Base-by-base conservation (phyloP, 306 rosid genomes). In the Trifolium repens region DNA sequence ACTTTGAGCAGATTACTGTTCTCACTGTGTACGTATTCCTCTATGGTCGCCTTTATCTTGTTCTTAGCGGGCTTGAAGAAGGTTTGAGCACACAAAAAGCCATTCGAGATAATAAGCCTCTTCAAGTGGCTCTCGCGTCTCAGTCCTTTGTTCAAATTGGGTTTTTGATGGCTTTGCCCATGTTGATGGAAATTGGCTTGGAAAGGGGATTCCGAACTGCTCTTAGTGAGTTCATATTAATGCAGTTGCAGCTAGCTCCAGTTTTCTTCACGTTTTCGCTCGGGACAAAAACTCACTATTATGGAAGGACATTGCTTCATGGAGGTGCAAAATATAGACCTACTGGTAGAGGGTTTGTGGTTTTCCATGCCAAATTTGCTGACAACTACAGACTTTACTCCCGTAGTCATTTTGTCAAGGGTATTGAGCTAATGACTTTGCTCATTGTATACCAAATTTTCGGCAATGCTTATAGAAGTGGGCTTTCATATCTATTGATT, bases 131-230 rank as follows among this genome's bases (percentile, higher is more conserved):
- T 44, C 98, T 94, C 4, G 97, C 91, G 58, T 94, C 98, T 40
- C 98, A 94, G 82, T 89, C 98, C 13, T 91, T 94, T 85, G 97
- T 94, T 74, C 98, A 94, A 76, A 91, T 94, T 83, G 98, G 98
- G 66, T 91, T 87, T 83, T 83, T 94, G 81, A 91, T 91, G 97
- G 94, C 97, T 52, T 80, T 94, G 85, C 98, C 98, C 11, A 94
- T 94, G 98, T 76, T 94, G 76, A 94, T 94, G 98, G 98, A 94
- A 82, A 91, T 94, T 82, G 98, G 98, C 32, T 84, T 94, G 78
- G 98, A 94, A 85, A 91, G 87, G 80, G 98, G 98, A 68, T 94
- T 94, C 82, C 91, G 98, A 71, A 94, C 94, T 63, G 98, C 98
- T 42, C 87, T 94, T 50, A 94, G 98, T 75, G 98, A 94, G 67